These are phyloP conservation scores for Candida mattraensis DNA, from an alignment of 805 yeast genomes.

Conservation along the genomic window DNA sequence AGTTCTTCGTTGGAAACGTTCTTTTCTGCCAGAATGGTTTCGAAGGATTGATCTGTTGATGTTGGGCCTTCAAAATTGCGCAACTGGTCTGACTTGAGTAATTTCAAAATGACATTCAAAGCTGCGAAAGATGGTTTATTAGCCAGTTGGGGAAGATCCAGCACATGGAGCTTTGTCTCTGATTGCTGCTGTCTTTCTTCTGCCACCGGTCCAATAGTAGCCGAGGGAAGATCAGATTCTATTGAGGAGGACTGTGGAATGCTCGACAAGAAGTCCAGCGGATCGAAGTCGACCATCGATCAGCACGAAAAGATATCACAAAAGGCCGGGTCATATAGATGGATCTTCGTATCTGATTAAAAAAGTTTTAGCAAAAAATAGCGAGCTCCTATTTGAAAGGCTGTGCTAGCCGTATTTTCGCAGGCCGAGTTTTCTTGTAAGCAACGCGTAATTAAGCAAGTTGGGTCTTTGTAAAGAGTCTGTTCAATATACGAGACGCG, in stretches of 20 bases:
- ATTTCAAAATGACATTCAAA: conserved; percentile 42
- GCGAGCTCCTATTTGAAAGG: too few relatives aligned
- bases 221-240: too few relatives aligned
- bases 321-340: too few relatives aligned
- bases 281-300: not conserved
- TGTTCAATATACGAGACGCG: not conserved
- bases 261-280: not conserved
- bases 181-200: too few relatives aligned
- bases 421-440: not conserved
- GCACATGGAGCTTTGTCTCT: conserved; percentile 39
- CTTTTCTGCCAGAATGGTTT: conserved; percentile 34
- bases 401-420: not conserved
- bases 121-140: conserved; percentile 47
- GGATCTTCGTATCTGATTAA: too few relatives aligned
- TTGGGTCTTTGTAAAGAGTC: not conserved
- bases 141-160: conserved; percentile 59
- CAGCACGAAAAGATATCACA: too few relatives aligned
- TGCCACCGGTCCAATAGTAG: too few relatives aligned
- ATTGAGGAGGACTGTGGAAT: too few relatives aligned
- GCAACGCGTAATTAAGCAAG: conserved; percentile 6
- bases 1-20: conserved; percentile 31
- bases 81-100: conserved; percentile 49
- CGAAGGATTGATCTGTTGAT: conserved; percentile 11
- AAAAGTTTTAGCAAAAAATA: too few relatives aligned
- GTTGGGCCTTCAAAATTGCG: conserved; percentile 45